These are phyloP conservation scores for Serendipita indica DNA, from an alignment of 768 basidiomycete species.

Conservation along the genomic window DNA sequence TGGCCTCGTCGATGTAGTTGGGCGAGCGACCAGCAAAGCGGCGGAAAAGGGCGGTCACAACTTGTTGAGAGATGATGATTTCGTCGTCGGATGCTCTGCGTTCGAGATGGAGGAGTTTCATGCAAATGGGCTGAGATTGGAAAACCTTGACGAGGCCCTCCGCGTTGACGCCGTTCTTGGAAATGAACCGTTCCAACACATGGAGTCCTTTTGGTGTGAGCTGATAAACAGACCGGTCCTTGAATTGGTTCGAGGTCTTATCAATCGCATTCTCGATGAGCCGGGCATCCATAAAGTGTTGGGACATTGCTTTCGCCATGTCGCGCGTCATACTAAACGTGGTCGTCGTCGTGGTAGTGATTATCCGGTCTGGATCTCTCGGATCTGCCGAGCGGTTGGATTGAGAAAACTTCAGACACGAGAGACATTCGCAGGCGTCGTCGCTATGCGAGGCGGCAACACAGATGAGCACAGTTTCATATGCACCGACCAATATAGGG, in stretches of 20 bases:
- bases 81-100: constrained; percentile 87
- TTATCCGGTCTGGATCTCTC: constrained; percentile 91
- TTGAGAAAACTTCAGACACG: constrained; percentile 95
- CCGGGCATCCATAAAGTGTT: constrained; percentile 98
- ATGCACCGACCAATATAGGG: constrained; percentile 7
- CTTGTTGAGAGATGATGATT: constrained; percentile 86
- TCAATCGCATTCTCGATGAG: constrained; percentile 95
- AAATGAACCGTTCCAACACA: constrained; percentile 98
- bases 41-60: constrained; percentile 88
- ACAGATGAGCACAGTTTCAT: background rate
- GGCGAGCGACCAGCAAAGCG: constrained; percentile 84
- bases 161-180: constrained; percentile 94
- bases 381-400: constrained; percentile 98
- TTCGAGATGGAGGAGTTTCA: constrained; percentile 95
- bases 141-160: constrained; percentile 87
- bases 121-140: constrained; percentile 83
- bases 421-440: constrained; percentile 84
- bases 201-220: constrained; percentile 97
- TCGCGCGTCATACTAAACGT: constrained; percentile 99
- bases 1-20: constrained; percentile 46
- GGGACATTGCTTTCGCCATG: constrained; percentile 99
- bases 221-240: constrained; percentile 91
- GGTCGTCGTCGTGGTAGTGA: constrained; percentile 98
- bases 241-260: constrained; percentile 77
- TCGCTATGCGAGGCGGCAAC: constrained; percentile 40